Conservation (phyloP, 106 monocot genomes). For the Iris macrosiphon region DNA sequence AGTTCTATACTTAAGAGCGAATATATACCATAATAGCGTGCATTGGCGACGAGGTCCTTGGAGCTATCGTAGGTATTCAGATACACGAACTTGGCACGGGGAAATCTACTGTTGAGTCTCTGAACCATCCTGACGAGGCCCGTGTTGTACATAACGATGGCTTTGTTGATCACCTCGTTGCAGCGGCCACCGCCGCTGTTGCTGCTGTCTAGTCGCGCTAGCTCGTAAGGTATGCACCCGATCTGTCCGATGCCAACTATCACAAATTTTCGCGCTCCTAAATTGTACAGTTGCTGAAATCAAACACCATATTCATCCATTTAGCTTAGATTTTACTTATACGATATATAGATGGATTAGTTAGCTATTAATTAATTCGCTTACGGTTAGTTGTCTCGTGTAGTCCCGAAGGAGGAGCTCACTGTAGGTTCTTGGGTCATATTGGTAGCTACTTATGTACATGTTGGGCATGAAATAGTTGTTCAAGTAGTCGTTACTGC, state of each 20-base stretch:
- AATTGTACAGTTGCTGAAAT: constrained; percentile 53
- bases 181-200: constrained; percentile 15
- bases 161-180: constrained; percentile 61
- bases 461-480: constrained; percentile 66
- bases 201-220: constrained; percentile 32
- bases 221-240: constrained; percentile 87
- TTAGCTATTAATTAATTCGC: neutral
- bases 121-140: constrained; percentile 48
- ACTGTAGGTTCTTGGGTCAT: constrained; percentile 34
- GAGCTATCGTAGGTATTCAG: constrained; percentile 61
- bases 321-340: too few relatives aligned
- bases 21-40: constrained; percentile 36
- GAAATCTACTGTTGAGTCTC: constrained; percentile 31
- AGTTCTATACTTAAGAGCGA: too few relatives aligned
- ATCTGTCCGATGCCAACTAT: constrained; percentile 60
- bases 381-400: constrained; percentile 41
- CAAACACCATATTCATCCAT: neutral
- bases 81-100: constrained; percentile 46
- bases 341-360: too few relatives aligned
- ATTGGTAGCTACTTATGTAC: constrained; percentile 27
- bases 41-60: constrained; percentile 47
- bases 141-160: constrained; percentile 54
- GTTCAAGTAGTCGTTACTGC: constrained; percentile 69
- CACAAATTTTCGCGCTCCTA: constrained; percentile 69
- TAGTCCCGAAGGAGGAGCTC: constrained; percentile 53